Percentiles rank a stretch among this genome's conserved stretches.
These are phyloP conservation scores for Calonectria honghensis DNA, from an alignment of 2,329 filamentous ascomycete genomes.

Conservation along the genomic window DNA sequence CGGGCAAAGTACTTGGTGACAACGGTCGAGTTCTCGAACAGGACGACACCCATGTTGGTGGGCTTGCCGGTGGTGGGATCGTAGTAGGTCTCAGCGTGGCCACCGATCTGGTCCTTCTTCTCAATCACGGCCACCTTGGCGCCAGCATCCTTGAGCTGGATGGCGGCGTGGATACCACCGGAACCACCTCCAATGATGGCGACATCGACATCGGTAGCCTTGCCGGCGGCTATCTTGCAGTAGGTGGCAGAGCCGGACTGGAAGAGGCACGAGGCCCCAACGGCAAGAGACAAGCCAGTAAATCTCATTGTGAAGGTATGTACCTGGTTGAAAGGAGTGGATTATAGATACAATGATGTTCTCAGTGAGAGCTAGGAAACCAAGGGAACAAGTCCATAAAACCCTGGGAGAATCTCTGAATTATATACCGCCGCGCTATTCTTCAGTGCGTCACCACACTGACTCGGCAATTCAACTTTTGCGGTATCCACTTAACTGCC, in stretches of 20 bases:
- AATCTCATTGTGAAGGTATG: constrained; percentile 4
- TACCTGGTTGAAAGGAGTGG: no score
- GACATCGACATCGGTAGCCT: constrained; percentile 44
- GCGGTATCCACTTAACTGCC: not conserved
- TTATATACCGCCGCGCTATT: not conserved
- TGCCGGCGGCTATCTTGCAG: not conserved
- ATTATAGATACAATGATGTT: not conserved
- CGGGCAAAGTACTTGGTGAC: constrained; percentile 45
- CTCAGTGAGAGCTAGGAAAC: not conserved
- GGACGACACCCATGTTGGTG: constrained; percentile 42
- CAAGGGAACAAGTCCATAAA: no score
- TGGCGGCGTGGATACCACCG: constrained; percentile 45
- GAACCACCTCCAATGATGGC: constrained; percentile 46
- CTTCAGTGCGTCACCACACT: not conserved
- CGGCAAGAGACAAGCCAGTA: constrained; percentile 13
- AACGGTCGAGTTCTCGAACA: constrained; percentile 42
- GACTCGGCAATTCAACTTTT: not conserved
- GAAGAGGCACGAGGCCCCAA: constrained; percentile 13
- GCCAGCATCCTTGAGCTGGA: constrained; percentile 47
- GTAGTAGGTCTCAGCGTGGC: constrained; percentile 48
- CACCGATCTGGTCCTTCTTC: constrained; percentile 47
- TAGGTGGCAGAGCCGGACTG: not conserved
- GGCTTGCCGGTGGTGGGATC: constrained; percentile 35
- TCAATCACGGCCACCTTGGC: constrained; percentile 48
- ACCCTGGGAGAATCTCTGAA: not conserved